Percentiles rank a stretch among this genome's conserved stretches.
phyloP scores from a whole-genome alignment of 2,329 filamentous ascomycete genomes.

The Xylaria sp. region DNA sequence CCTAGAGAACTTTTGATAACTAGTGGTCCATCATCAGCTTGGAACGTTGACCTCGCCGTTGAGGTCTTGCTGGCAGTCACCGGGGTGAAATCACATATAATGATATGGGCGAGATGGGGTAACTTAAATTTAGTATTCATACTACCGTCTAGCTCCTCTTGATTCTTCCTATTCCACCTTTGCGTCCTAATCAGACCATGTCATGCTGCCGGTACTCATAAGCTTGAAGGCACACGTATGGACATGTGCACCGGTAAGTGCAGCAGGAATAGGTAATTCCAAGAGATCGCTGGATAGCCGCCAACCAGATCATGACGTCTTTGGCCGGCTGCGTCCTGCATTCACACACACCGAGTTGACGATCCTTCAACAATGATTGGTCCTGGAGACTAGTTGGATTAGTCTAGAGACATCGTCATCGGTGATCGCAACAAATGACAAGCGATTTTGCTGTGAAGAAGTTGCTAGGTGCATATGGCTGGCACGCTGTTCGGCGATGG shows the following conservation, averaged over 20 bases:
- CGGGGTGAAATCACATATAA: no score
- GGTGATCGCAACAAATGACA: neutral
- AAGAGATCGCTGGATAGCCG: neutral
- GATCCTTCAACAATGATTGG: neutral
- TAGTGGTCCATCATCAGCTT: no score
- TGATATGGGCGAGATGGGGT: no score
- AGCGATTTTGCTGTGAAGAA: neutral
- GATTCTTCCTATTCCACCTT: no score
- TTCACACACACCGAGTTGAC: neutral
- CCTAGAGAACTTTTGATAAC: no score
- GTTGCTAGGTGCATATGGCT: neutral
- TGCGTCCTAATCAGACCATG: no score
- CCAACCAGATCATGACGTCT: constrained; percentile 13
- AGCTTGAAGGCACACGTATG: no score
- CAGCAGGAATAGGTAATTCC: neutral
- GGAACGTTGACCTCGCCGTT: no score
- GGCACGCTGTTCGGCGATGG: neutral
- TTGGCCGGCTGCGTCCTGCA: neutral
- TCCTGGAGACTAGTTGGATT: neutral
- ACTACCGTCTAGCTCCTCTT: no score
- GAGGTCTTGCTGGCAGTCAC: no score
- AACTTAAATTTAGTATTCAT: no score
- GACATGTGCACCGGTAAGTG: neutral
- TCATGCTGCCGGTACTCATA: no score
- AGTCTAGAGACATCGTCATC: constrained; percentile 1